Conservation (phyloP, 2,329 filamentous ascomycete species). For the Scedosporium dehoogii region DNA sequence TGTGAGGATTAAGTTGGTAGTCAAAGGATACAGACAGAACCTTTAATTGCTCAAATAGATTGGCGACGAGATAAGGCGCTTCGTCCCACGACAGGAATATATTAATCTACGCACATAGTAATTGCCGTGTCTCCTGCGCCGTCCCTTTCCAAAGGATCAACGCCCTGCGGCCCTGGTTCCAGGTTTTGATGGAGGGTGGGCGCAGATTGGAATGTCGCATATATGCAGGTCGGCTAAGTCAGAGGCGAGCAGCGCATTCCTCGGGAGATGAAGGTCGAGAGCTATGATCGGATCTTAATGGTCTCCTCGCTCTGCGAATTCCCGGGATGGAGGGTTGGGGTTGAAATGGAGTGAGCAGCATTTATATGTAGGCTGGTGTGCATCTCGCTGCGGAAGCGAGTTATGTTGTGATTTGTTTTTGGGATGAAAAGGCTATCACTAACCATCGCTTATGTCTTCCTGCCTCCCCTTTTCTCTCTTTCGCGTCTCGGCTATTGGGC, state of each 20-base stretch:
- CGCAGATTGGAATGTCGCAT: background rate
- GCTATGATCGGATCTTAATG: slow-evolving; percentile 17
- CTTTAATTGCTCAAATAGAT: too few relatives aligned
- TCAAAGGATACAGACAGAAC: too few relatives aligned
- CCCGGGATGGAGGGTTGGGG: background rate
- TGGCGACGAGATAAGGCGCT: too few relatives aligned
- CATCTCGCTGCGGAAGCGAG: slow-evolving; percentile 18
- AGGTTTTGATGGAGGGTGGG: background rate
- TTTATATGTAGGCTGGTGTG: background rate
- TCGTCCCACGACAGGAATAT: too few relatives aligned
- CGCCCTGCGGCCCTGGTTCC: background rate
- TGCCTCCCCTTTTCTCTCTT: background rate
- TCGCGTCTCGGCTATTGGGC: background rate
- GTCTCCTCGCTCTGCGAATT: too few relatives aligned
- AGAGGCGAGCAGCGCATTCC: background rate
- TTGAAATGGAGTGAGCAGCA: background rate
- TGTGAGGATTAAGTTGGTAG: too few relatives aligned
- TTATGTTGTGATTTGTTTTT: slow-evolving; percentile 19
- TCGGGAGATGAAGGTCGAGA: slow-evolving; percentile 14
- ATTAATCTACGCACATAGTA: too few relatives aligned
- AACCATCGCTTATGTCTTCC: slow-evolving; percentile 5
- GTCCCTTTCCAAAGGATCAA: background rate
- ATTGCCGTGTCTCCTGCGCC: too few relatives aligned
- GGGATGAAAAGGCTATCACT: slow-evolving; percentile 20
- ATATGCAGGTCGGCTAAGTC: background rate